phyloP scores from a whole-genome alignment of 1,284 basidiomycete genomes.

The Ganoderma sinense region DNA sequence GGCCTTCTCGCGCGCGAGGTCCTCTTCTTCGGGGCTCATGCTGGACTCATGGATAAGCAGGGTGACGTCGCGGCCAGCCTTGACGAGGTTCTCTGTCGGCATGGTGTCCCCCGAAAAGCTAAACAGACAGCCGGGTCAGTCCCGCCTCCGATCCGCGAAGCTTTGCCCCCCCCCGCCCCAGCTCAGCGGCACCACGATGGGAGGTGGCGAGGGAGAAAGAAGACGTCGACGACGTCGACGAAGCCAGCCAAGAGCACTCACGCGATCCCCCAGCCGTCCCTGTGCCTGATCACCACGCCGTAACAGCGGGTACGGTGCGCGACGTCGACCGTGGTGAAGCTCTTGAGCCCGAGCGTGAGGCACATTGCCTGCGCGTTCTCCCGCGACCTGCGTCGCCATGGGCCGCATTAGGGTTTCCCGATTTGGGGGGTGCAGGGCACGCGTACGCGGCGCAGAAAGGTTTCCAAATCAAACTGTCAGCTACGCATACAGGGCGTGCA shows the following conservation, averaged over 20 bases:
- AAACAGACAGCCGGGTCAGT: conserved; percentile 19
- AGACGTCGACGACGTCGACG: neutral
- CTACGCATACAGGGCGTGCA: conserved; percentile 6
- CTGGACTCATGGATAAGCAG: conserved; percentile 95
- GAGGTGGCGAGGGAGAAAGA: neutral
- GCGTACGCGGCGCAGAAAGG: neutral
- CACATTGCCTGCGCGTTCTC: conserved; percentile 52
- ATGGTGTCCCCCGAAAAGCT: conserved; percentile 91
- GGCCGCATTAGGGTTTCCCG: neutral
- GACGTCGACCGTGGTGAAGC: conserved; percentile 73
- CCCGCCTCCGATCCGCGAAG: conserved; percentile 22
- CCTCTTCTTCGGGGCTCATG: conserved; percentile 80
- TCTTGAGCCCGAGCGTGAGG: conserved; percentile 56
- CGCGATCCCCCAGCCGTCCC: conserved; percentile 85
- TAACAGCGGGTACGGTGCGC: conserved; percentile 78
- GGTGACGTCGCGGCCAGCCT: conserved; percentile 74
- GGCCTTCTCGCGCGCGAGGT: conserved; percentile 79
- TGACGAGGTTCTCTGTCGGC: conserved; percentile 75
- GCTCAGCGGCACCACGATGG: neutral
- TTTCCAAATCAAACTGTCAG: conserved; percentile 12
- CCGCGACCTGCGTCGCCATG: conserved; percentile 44
- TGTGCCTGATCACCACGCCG: conserved; percentile 73
- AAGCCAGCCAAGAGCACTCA: conserved; percentile 49
- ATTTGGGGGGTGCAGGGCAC: neutral
- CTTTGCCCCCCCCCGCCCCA: neutral